Evolutionary conservation across 345 rosid genomes (phyloP), one percentile per base, ranked within the genome.

Genomic region (Populus simonii): DNA sequence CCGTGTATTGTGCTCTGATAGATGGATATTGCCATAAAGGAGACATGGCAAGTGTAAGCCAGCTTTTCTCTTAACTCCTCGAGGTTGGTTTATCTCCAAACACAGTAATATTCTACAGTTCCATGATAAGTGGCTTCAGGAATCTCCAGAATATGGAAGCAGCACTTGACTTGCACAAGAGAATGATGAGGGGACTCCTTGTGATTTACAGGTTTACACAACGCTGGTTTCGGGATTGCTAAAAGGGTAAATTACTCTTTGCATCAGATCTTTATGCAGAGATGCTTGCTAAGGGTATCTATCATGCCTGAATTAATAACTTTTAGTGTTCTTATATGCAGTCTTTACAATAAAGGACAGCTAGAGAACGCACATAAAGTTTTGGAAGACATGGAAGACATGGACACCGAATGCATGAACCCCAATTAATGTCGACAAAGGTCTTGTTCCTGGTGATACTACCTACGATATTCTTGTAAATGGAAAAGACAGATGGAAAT

Each of bases 221-320:
- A 87, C 97, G 11, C 80, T 95, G 68, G 84, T 95, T 57, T 94
- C 89, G 75, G 96, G 94, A 49, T 76, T 93, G 70, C 82, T 92
- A 43, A 90, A 86, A 81, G 73, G 89, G 92, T 62, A 85, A 87
- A 68, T 72, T 93, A 79, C 74, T 76, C n/a, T 41, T 71, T 39
- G 99, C 94, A 25, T 85, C 85, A 8, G 87, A 92, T 29, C 86
- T 92, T 81, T 91, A 90, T 83, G 73, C 89, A 4, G 90, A 93
- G 84, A 90, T 93, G 96, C 88, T 85, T 70, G 84, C 79, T 53
- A 78, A 77, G 78, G 91, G 92, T 79, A 84, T 92, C 78, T 79
- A 84, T 92, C 77, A 82, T 71, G 67, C 91, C 97, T 16, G 91
- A 95, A 87, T 57, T 75, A 41, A 55, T 84, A 59, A 74, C 86